phyloP scores from a whole-genome alignment of 164 flowering plant genomes.

The Liquidambar formosana region DNA sequence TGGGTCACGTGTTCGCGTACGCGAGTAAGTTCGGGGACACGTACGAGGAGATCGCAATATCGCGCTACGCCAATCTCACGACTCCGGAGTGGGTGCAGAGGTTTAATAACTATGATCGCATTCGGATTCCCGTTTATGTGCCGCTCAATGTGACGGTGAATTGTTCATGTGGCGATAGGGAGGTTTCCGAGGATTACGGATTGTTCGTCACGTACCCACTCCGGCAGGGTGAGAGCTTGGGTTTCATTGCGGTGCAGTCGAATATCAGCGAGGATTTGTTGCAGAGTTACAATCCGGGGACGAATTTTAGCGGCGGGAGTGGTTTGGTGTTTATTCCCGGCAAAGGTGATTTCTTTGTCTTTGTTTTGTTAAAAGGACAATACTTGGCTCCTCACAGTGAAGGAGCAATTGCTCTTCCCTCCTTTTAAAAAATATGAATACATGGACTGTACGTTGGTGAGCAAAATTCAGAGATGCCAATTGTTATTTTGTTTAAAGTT shows the following conservation, averaged over 20 bases:
- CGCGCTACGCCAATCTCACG: constrained; percentile 44
- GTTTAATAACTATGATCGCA: constrained; percentile 27
- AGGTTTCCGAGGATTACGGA: constrained; percentile 51
- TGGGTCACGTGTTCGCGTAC: constrained; percentile 49
- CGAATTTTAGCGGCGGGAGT: no score
- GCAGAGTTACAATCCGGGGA: no score
- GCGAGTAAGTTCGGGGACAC: constrained; percentile 30
- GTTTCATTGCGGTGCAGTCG: not conserved
- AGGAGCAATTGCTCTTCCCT: no score
- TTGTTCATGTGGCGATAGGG: constrained; percentile 56
- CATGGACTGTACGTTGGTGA: no score
- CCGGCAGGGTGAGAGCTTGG: constrained; percentile 34
- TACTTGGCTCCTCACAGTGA: no score
- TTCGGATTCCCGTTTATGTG: constrained; percentile 32
- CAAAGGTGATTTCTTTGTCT: no score
- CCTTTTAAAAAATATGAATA: no score
- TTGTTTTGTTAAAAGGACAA: no score
- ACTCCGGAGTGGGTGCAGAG: constrained; percentile 29
- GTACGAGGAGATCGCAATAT: constrained; percentile 33
- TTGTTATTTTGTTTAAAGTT: no score
- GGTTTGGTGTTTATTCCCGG: constrained; percentile 51
- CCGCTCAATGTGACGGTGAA: constrained; percentile 58
- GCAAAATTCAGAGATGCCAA: no score
- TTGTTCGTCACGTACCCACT: constrained; percentile 68
- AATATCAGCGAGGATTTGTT: no score